Evolutionary conservation across 192 early-diverging fungal genomes (phyloP).

Genomic region (Coemansia sp.): DNA sequence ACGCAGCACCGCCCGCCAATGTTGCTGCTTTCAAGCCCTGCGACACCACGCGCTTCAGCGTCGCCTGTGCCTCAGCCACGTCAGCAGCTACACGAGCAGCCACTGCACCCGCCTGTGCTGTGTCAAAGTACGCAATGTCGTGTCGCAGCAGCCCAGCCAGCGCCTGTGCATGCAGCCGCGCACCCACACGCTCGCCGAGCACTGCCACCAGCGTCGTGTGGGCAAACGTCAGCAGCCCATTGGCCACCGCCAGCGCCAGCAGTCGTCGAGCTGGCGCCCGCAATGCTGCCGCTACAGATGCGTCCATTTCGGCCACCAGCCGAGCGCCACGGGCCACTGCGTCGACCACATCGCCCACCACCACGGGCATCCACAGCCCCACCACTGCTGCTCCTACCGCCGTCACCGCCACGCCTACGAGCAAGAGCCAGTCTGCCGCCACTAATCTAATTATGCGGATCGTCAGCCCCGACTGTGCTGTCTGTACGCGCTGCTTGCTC

Average conservation of each 20-base stretch:
- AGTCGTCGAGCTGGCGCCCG: conserved; percentile 55
- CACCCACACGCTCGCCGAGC: conserved; percentile 62
- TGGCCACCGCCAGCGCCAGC: conserved; percentile 56
- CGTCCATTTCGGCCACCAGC: conserved; percentile 13
- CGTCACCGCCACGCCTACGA: conserved; percentile 56
- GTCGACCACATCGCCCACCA: conserved; percentile 62
- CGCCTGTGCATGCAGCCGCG: conserved; percentile 54
- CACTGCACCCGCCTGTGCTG: conserved; percentile 56
- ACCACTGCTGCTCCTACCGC: conserved; percentile 61
- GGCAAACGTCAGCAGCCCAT: conserved; percentile 62
- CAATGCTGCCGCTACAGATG: conserved; percentile 29
- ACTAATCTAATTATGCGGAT: conserved; percentile 40
- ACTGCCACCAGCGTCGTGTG: conserved; percentile 63
- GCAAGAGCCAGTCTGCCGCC: conserved; percentile 57
- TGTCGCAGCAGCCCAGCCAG: conserved; percentile 58
- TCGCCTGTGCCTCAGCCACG: conserved; percentile 62
- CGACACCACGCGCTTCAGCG: conserved; percentile 62
- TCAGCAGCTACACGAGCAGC: conserved; percentile 58
- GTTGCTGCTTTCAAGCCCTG: conserved; percentile 61
- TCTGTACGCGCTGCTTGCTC: conserved; percentile 1
- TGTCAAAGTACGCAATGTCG: conserved; percentile 66
- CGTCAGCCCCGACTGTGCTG: conserved; percentile 6
- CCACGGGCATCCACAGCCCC: conserved; percentile 57
- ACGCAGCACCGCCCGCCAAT: conserved; percentile 56
- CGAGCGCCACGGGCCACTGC: conserved; percentile 50